Conservation (phyloP, 345 rosid species). For the Trapa incisa region DNA sequence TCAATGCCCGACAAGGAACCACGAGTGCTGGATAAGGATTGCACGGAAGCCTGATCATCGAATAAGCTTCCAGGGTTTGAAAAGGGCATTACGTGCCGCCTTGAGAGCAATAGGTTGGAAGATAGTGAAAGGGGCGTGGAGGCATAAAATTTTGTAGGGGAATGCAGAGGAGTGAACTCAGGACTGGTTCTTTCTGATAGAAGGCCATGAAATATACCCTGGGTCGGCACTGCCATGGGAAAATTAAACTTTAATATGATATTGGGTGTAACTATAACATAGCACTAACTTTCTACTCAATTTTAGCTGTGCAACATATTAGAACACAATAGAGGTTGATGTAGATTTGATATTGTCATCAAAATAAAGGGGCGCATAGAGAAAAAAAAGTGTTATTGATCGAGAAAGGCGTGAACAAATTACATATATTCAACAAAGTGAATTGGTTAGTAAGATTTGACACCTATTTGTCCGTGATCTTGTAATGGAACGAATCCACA, state of each 20-base stretch:
- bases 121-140: conserved; percentile 56
- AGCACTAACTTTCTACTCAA: neutral
- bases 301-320: neutral
- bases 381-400: neutral
- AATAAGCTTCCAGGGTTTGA: conserved; percentile 58
- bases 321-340: neutral
- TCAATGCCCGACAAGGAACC: conserved; percentile 45
- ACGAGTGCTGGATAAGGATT: conserved; percentile 19
- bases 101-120: conserved; percentile 61
- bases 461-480: too few species aligned
- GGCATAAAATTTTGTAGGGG: conserved; percentile 72
- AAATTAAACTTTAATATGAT: neutral
- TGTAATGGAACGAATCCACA: too few species aligned
- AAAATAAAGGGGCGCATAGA: neutral
- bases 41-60: conserved; percentile 52
- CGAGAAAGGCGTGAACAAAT: neutral
- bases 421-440: neutral
- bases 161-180: conserved; percentile 61
- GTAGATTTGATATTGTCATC: neutral
- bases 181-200: conserved; percentile 53
- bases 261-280: neutral
- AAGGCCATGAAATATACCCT: conserved; percentile 23
- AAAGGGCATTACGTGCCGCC: conserved; percentile 63
- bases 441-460: too few species aligned
- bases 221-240: conserved; percentile 28